These are phyloP conservation scores for Ensete glaucum DNA, from an alignment of 176 grass and related monocot species.

Conservation along the genomic window DNA sequence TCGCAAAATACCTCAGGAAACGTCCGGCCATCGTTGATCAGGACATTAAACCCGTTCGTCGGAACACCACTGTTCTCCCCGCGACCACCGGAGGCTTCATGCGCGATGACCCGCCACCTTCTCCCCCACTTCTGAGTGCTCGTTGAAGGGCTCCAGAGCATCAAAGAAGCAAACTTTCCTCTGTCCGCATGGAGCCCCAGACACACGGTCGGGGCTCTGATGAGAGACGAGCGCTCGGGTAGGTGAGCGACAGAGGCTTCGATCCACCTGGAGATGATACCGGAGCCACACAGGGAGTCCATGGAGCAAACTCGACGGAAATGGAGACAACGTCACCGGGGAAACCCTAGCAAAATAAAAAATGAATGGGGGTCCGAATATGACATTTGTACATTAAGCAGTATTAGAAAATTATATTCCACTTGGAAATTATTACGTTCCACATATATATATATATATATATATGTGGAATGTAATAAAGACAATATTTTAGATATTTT, in stretches of 20 bases:
- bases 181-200: not conserved
- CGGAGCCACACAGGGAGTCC: not conserved
- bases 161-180: not conserved
- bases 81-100: not conserved
- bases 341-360: not conserved
- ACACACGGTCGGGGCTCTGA: not conserved
- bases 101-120: not conserved
- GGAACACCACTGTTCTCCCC: not conserved
- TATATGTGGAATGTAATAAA: no score
- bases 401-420: no score
- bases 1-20: not conserved
- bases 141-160: not conserved
- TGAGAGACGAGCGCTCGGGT: not conserved
- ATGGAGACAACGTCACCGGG: not conserved
- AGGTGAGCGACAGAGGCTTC: not conserved
- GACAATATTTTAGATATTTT: no score
- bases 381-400: no score
- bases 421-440: no score
- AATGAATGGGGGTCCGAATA: no score
- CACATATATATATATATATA: no score
- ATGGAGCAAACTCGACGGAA: not conserved
- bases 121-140: not conserved
- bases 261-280: not conserved
- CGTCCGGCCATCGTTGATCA: not conserved
- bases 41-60: not conserved